phyloP scores from a whole-genome alignment of 2,329 filamentous ascomycete genomes.

The Fusarium dlaminii region DNA sequence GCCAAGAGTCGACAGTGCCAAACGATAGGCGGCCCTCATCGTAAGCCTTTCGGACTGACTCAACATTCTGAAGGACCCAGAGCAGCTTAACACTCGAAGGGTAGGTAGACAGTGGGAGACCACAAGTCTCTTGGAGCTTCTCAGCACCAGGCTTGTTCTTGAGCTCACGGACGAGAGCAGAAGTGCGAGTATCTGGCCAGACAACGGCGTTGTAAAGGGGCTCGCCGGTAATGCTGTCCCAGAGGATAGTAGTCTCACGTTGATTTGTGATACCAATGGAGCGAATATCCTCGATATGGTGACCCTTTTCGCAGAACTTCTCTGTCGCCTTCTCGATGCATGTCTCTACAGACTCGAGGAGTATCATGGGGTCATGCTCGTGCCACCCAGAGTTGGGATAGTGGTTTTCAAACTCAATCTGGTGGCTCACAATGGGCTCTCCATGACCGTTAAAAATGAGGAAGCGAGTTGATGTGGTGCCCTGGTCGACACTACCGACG shows the following conservation, averaged over 20 bases:
- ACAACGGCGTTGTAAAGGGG: conserved; percentile 86
- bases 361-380: conserved; percentile 84
- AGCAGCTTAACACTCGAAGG: conserved; percentile 86
- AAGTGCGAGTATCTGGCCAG: conserved; percentile 88
- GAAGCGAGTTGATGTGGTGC: conserved; percentile 89
- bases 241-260: conserved; percentile 86
- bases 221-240: conserved; percentile 83
- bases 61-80: conserved; percentile 80
- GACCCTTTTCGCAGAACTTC: conserved; percentile 75
- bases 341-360: conserved; percentile 77
- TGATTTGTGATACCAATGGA: conserved; percentile 90
- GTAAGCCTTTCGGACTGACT: conserved; percentile 77
- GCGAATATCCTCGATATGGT: conserved; percentile 74
- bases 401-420: conserved; percentile 86
- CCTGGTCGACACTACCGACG: conserved; percentile 89
- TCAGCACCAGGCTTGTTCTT: conserved; percentile 75
- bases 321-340: conserved; percentile 83
- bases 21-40: conserved; percentile 80
- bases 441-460: conserved; percentile 87
- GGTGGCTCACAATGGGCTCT: conserved; percentile 81
- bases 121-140: conserved; percentile 75
- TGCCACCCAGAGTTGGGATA: conserved; percentile 92
- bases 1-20: conserved; percentile 89
- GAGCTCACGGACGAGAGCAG: conserved; percentile 76
- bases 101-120: conserved; percentile 87